Base-by-base conservation (phyloP, 1,284 basidiomycete genomes). In the Fomitopsis pinicola region DNA sequence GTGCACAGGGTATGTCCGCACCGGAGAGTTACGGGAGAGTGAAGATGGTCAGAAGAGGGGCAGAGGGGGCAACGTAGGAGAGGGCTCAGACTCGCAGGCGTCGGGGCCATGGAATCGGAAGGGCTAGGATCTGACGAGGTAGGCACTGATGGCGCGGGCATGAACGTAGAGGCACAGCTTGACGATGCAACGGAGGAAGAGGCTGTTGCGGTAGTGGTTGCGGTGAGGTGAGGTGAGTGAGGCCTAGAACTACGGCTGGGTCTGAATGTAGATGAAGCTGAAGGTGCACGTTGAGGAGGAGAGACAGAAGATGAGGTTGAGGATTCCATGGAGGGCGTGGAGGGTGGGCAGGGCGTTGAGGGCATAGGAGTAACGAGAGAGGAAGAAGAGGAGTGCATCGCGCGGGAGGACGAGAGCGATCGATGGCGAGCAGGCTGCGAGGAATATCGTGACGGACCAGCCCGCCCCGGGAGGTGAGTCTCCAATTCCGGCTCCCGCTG, bases 1-100 rank as follows among this genome's bases (percentile, higher is more conserved):
- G 70, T 60, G 62, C 75, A 76, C 63, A 76, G 55, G 35, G 75
- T 67, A 62, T 76, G 72, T 42, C 74, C 73, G 61, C 73, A 76
- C 64, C 69, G 70, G 59, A 75, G 71, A 48, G 74, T 76, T 60
- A 72, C 62, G 28, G 73, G 73, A 1, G 65, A 62, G 36, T 64
- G 46, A 53, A 73, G 64, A 57, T 66, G 65, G 36, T 66, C 45
- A 19, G 68, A 59, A 19, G 68, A 60, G 7, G 61, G 35, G 63
- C 75, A 73, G 64, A 72, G 64, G 14, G 70, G 71, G 61, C 71
- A 73, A 62, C 58, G 60, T 58, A 76, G 68, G 62, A 74, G 66
- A 28, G 69, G 68, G 55, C 67, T 62, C 63, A 75, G 63, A 19
- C 22, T 28, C 26, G 40, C 59, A 26, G 67, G 65, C 36, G 54